These are phyloP conservation scores for Leucogyrophana mollusca DNA, from an alignment of 768 basidiomycete genomes.

Conservation along the genomic window DNA sequence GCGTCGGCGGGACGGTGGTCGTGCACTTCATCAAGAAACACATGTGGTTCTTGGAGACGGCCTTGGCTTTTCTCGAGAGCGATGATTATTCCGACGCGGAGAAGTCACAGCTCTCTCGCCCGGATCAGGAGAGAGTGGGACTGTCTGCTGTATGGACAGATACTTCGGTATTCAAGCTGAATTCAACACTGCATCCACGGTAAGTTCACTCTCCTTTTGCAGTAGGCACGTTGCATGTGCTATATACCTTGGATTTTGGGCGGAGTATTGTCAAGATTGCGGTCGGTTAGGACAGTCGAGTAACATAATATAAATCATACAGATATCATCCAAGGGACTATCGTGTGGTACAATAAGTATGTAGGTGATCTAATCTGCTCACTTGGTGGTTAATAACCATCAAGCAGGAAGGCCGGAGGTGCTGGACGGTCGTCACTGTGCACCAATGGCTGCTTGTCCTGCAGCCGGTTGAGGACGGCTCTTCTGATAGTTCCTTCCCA, in stretches of 20 bases:
- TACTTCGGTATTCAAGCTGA: constrained; percentile 15
- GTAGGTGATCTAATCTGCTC: too few species aligned
- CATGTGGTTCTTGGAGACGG: constrained; percentile 95
- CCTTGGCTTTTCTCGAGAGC: constrained; percentile 82
- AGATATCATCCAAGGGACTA: too few species aligned
- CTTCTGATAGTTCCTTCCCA: constrained; percentile 73
- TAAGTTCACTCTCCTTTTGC: too few species aligned
- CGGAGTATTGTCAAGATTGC: background rate
- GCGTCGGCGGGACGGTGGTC: constrained; percentile 89
- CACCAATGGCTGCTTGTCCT: constrained; percentile 30
- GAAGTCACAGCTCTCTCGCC: constrained; percentile 12
- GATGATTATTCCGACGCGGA: constrained; percentile 60
- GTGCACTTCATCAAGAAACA: constrained; percentile 98
- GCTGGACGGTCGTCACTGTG: constrained; percentile 22
- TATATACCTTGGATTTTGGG: too few species aligned
- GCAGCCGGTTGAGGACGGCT: constrained; percentile 49
- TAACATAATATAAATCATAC: background rate
- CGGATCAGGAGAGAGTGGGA: constrained; percentile 16
- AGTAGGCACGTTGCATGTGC: background rate
- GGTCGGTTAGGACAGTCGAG: background rate
- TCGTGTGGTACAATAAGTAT: too few species aligned
- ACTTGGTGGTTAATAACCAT: constrained; percentile 33
- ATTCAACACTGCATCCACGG: constrained; percentile 1
- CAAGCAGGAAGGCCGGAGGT: constrained; percentile 20
- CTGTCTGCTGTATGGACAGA: constrained; percentile 30